These are phyloP conservation scores for Colletotrichum musae DNA, from an alignment of 2,329 filamentous ascomycete genomes.

Conservation along the genomic window DNA sequence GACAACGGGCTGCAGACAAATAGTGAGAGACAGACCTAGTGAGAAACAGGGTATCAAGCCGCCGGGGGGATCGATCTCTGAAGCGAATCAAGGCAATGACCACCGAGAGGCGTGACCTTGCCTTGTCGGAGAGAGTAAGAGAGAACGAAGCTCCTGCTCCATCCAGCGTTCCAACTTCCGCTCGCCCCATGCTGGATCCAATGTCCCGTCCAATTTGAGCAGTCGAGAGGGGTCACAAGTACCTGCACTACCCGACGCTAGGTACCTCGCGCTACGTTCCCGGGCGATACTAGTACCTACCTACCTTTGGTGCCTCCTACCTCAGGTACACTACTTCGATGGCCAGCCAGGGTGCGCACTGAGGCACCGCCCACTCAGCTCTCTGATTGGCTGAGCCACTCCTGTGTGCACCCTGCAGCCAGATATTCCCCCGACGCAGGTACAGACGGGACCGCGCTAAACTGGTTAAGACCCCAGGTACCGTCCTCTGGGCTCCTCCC, in stretches of 20 bases:
- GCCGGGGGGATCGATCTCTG: neutral
- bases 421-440: conserved; percentile 38
- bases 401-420: conserved; percentile 27
- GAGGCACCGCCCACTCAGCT: conserved; percentile 7
- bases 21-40: neutral
- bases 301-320: too few species aligned
- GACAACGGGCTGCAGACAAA: too few species aligned
- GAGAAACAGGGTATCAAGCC: neutral
- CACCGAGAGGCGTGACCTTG: neutral
- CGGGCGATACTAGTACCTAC: too few species aligned
- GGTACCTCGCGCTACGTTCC: too few species aligned
- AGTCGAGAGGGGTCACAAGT: conserved; percentile 16
- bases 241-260: neutral
- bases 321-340: neutral
- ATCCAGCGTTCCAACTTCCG: conserved; percentile 10
- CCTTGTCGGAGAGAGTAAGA: neutral
- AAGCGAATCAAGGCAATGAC: neutral
- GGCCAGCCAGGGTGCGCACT: conserved; percentile 15
- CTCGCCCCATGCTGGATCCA: conserved; percentile 31
- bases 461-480: conserved; percentile 24
- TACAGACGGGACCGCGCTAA: conserved; percentile 36
- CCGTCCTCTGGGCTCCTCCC: conserved; percentile 10
- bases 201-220: conserved; percentile 39
- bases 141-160: conserved; percentile 8
- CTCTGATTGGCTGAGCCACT: conserved; percentile 9